Evolutionary conservation across 169 alveolate species (phyloP).

Genomic region (Cryptosporidium meleagridis): DNA sequence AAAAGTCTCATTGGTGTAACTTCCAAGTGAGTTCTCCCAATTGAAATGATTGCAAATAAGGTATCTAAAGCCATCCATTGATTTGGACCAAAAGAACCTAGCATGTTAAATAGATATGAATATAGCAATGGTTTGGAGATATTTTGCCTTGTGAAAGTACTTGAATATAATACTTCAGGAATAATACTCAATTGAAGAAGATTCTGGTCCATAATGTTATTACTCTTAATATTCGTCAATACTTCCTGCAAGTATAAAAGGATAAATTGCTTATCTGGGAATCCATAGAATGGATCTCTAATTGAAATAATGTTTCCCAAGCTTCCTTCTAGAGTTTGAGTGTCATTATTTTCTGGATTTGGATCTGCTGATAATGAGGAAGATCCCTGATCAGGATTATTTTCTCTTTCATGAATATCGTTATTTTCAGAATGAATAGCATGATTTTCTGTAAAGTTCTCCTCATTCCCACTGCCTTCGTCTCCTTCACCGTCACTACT

Average conservation of each 20-base stretch:
- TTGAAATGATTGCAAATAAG: conserved; percentile 23
- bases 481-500: neutral
- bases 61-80: conserved; percentile 66
- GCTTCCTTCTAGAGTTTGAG: neutral
- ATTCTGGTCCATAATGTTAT: conserved; percentile 7
- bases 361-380: neutral
- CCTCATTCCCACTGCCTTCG: conserved; percentile 6
- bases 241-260: conserved; percentile 24
- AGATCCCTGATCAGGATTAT: neutral
- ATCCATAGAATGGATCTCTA: conserved; percentile 59
- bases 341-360: neutral
- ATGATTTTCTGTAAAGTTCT: neutral
- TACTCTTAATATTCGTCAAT: neutral
- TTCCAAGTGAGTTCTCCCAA: neutral
- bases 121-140: conserved; percentile 44
- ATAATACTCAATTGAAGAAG: conserved; percentile 7
- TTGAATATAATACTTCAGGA: conserved; percentile 16
- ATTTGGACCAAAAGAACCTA: conserved; percentile 54
- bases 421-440: neutral
- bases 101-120: conserved; percentile 39
- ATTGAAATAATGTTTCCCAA: neutral
- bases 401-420: neutral
- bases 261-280: conserved; percentile 61
- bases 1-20: conserved; percentile 4
- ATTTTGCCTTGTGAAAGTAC: conserved; percentile 46